Percentiles rank a stretch among this genome's conserved stretches.
Conservation (phyloP, 108 stramenopile species). For the Pinguiococcus pyrenoidosus region DNA sequence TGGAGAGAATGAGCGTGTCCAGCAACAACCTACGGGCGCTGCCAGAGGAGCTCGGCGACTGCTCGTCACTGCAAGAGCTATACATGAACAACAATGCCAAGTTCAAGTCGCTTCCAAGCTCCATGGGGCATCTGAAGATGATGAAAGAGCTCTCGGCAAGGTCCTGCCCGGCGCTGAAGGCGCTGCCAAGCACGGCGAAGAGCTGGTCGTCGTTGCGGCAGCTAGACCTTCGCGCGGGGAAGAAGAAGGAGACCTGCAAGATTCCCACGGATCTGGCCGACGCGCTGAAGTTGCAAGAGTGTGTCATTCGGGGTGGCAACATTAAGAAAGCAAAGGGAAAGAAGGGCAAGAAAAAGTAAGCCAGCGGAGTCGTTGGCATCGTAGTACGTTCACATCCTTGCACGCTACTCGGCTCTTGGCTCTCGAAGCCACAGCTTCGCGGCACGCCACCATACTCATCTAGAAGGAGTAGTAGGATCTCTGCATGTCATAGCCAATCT, state of each 20-base stretch:
- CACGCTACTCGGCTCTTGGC: no score
- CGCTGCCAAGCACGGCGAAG: conserved; percentile 1
- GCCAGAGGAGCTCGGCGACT: not conserved
- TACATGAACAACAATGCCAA: conserved; percentile 17
- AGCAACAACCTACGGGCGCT: conserved; percentile 1
- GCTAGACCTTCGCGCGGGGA: conserved; percentile 12
- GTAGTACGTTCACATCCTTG: no score
- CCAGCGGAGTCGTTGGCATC: no score
- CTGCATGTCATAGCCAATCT: conserved; percentile 68
- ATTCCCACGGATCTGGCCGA: conserved; percentile 9
- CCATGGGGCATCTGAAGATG: conserved; percentile 6
- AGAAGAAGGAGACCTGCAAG: conserved; percentile 24
- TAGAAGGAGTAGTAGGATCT: conserved; percentile 73
- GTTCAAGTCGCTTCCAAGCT: conserved; percentile 2
- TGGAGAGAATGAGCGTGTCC: not conserved
- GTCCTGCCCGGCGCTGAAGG: conserved; percentile 17
- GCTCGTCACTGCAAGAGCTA: conserved; percentile 5
- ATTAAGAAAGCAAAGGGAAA: conserved; percentile 16
- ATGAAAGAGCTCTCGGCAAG: conserved; percentile 8
- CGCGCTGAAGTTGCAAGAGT: not conserved
- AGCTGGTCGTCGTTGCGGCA: not conserved
- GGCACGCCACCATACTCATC: no score
- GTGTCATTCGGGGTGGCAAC: conserved; percentile 15
- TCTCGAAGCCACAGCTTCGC: no score
- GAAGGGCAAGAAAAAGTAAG: conserved; percentile 10